Base-by-base conservation (phyloP, 169 alveolate genomes). In the Plasmodium inui region DNA sequence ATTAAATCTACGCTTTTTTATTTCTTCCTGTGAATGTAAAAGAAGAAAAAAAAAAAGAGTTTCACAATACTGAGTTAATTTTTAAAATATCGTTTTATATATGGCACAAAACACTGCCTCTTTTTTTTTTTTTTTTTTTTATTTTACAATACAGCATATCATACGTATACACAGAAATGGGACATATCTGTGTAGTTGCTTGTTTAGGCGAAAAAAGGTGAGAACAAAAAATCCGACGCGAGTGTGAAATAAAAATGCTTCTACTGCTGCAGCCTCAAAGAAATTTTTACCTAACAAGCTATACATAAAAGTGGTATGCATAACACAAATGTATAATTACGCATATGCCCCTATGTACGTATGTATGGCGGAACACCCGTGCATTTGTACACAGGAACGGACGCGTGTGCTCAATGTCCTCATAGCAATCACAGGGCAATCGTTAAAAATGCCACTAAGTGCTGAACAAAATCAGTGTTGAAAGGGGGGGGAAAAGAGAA, bases 21-120 rank as follows among this genome's bases (percentile, higher is more conserved):
- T 67, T 67, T n/a, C 76, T 67, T 67, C 76, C 39, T 67, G n/a
- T 67, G 9, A 67, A 67, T 61, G 37, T 22, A 67, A 67, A 67
- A 67, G 17, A 14, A 55, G 19, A 57, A 67, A 67, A 67, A 67
- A 67, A 67, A 67, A 67, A 67, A 67, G 19, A 19, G 34, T 67
- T 67, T 67, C 76, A 67, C 76, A 67, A 67, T 67, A 17, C 34
- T 67, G 76, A 67, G 76, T 67, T 67, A 67, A 67, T 67, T 67
- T 67, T 67, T 67, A 67, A 67, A 67, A 67, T 19, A 26, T 67
- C 3, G 28, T 67, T 26, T 6, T 26, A 19, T 67, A 67, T 67
- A 22, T 67, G 34, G 28, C 76, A 67, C 76, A 67, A 19, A 67
- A 67, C 28, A 67, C 76, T 67, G 76, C 76, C 28, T n/a, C 34